Conservation (phyloP, 345 rosid species). For the Citrus trifoliata region DNA sequence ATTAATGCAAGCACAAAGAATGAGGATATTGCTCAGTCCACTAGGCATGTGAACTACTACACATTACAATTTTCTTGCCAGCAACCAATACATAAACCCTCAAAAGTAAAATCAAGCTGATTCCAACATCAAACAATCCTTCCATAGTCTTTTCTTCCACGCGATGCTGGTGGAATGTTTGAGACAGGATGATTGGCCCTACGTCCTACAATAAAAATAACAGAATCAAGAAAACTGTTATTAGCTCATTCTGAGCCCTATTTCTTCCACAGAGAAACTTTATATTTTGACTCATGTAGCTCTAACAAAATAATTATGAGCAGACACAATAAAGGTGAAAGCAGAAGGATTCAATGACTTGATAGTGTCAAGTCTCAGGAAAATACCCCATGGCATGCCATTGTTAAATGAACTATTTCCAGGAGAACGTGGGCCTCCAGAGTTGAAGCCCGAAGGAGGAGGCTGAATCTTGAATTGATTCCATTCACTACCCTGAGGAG, state of each 20-base stretch:
- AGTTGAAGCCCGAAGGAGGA: constrained; percentile 55
- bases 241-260: constrained; percentile 7
- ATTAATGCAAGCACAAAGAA: constrained; percentile 51
- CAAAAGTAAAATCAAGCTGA: constrained; percentile 26
- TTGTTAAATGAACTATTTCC: constrained; percentile 67
- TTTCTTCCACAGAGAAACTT: neutral
- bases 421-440: constrained; percentile 75
- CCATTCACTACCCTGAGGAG: constrained; percentile 61
- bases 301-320: neutral
- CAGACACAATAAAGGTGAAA: neutral
- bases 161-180: constrained; percentile 73
- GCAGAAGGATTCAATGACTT: neutral
- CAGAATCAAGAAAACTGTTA: constrained; percentile 15
- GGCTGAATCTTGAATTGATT: constrained; percentile 63
- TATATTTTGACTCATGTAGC: constrained; percentile 1
- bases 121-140: constrained; percentile 60
- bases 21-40: constrained; percentile 51
- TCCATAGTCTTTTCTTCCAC: constrained; percentile 88
- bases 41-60: constrained; percentile 55
- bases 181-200: constrained; percentile 67
- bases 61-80: constrained; percentile 48
- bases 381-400: constrained; percentile 83
- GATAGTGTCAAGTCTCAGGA: constrained; percentile 22
- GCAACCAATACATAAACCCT: constrained; percentile 49
- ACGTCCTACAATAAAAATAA: constrained; percentile 55